Evolutionary conservation across 2,329 filamentous ascomycete genomes (phyloP), one percentile per base, ranked within the genome.

Genomic region (Colletotrichum orbiculare): DNA sequence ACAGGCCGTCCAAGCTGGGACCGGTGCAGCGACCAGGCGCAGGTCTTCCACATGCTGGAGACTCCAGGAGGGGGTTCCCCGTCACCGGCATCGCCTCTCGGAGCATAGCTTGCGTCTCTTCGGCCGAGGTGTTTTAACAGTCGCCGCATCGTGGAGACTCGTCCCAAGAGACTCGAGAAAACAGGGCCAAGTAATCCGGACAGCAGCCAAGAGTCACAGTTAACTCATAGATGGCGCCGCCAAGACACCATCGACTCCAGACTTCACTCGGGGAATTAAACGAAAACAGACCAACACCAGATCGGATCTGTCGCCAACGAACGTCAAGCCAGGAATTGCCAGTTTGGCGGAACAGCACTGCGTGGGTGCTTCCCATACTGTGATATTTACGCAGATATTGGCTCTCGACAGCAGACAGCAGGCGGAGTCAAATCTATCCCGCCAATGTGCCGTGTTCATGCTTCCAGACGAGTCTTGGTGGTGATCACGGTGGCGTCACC

Each of bases 161-260:
- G 9, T 45, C 41, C n/a, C 13, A n/a, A n/a, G 47, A 59, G 48
- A 64, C 60, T 53, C 12, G 55, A 59, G 37, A 46, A 64, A 60
- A 54, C 61, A 33, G 34, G 17, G 61, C 61, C 61, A 54, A 54
- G 61, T 42, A 25, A 41, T 33, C 35, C 34, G 39, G 45, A 7
- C 8, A 39, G 7, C 17, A 35, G 45, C 43, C 61, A 60, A 54
- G 49, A 39, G 33, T 45, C 34, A 42, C 42, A 49, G 10, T 49
- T 60, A 33, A 10, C 47, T 9, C 15, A n/a, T 12, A 42, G 38
- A 56, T 15, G 35, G 34, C 48, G 17, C 33, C n/a, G 45, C 45
- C 57, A 54, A 52, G 57, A 12, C 34, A 12, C 39, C 15, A 33
- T 8, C 33, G 52, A 6, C 46, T 48, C n/a, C 34, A 35, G 45